These are phyloP conservation scores for Fulvia fulva DNA, from an alignment of 2,329 filamentous ascomycete genomes.

Conservation along the genomic window DNA sequence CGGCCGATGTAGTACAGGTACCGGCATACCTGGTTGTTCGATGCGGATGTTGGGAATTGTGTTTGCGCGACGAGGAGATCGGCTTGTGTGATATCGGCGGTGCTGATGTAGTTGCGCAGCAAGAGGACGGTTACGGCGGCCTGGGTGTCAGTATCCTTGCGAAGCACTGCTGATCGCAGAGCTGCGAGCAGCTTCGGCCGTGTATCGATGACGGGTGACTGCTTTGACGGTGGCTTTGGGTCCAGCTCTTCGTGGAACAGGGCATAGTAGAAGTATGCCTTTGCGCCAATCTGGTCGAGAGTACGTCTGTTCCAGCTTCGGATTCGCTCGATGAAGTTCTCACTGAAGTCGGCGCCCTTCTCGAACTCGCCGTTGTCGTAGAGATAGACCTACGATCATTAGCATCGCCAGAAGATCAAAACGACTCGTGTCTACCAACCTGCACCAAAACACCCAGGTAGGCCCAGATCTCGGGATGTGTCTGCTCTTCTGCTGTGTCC, in stretches of 20 bases:
- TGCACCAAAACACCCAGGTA: slow-evolving; percentile 37
- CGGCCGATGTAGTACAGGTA: slow-evolving; percentile 97
- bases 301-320: slow-evolving; percentile 89
- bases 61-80: slow-evolving; percentile 95
- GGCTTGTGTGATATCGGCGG: slow-evolving; percentile 93
- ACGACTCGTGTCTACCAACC: slow-evolving; percentile 17
- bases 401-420: slow-evolving; percentile 3
- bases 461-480: slow-evolving; percentile 36
- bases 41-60: slow-evolving; percentile 86
- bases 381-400: slow-evolving; percentile 71
- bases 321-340: slow-evolving; percentile 75
- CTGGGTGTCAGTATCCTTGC: slow-evolving; percentile 97
- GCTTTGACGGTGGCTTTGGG: slow-evolving; percentile 81
- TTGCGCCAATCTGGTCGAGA: slow-evolving; percentile 86
- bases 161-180: slow-evolving; percentile 88
- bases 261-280: slow-evolving; percentile 97
- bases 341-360: slow-evolving; percentile 79
- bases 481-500: slow-evolving; percentile 25
- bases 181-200: slow-evolving; percentile 82
- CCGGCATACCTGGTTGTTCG: slow-evolving; percentile 96
- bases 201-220: slow-evolving; percentile 81
- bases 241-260: slow-evolving; percentile 90
- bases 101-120: slow-evolving; percentile 91
- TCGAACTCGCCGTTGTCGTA: slow-evolving; percentile 80
- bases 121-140: slow-evolving; percentile 91